phyloP scores from a whole-genome alignment of 1,284 basidiomycete genomes.

The Cryptococcus wingfieldii region DNA sequence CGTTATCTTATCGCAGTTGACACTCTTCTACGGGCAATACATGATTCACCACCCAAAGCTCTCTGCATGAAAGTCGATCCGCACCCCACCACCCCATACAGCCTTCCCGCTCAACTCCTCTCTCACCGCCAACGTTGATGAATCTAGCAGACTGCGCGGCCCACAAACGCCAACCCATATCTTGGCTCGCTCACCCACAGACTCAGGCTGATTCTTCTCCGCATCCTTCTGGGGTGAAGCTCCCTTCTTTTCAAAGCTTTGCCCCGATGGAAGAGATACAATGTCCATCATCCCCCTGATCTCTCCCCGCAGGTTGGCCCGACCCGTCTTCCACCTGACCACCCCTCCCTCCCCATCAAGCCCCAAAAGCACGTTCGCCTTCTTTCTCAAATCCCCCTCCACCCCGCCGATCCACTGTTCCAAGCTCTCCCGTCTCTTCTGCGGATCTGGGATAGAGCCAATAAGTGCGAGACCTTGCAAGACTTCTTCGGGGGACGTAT shows the following conservation, averaged over 20 bases:
- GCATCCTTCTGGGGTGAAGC: background rate
- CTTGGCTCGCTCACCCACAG: no score
- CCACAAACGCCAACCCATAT: conserved; percentile 25
- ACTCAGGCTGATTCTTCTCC: no score
- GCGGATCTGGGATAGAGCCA: conserved; percentile 5
- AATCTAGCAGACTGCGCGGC: conserved; percentile 18
- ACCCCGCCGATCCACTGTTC: conserved; percentile 1
- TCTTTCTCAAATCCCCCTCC: conserved; percentile 4
- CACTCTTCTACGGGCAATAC: no score
- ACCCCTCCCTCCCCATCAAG: conserved; percentile 14
- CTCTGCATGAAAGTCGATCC: conserved; percentile 24
- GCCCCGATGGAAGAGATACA: background rate
- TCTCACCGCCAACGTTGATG: conserved; percentile 14
- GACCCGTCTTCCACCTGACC: conserved; percentile 23
- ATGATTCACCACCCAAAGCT: conserved; percentile 25
- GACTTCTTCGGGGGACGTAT: conserved; percentile 2
- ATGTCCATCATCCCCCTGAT: conserved; percentile 15
- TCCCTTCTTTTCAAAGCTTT: conserved; percentile 10
- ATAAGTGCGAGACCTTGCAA: conserved; percentile 1
- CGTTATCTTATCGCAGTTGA: background rate
- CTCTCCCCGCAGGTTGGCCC: conserved; percentile 17
- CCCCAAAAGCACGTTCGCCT: background rate
- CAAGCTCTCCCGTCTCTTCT: conserved; percentile 1
- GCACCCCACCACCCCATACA: conserved; percentile 17
- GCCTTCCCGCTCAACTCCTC: conserved; percentile 10